Base-by-base conservation (phyloP, 2,329 filamentous ascomycete species). In the Metarhizium brunneum region DNA sequence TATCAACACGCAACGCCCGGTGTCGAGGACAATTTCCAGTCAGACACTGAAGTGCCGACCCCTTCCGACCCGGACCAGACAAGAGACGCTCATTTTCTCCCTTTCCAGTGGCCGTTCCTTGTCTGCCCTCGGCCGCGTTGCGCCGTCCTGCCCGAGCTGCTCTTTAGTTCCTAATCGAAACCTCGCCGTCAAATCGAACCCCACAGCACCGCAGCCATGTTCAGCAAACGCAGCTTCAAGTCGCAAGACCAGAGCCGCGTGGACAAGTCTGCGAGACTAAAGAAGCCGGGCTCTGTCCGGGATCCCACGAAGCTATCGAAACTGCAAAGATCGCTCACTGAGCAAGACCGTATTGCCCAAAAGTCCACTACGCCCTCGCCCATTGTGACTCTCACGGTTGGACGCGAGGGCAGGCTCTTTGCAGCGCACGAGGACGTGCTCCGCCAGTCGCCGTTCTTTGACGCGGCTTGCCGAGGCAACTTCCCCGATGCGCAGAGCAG, bases 381-480 rank as follows among this genome's bases (percentile, higher is more conserved):
- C 67, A 95, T 96, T 73, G 80, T 95, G 73, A 95, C 91, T 58
- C 78, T 96, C 64, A 85, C 88, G 63, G 85, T 96, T 68, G 92
- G 92, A 64, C 77, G 76, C 65, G 91, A 96, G 67, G 87, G 88
- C 70, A 88, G 92, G 66, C 81, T 96, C 71, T 96, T 96, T 79
- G 92, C 92, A 65, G 92, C 91, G 68, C 92, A 96, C 74, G 90
- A 96, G 79, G 89, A 96, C 74, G 86, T 96, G 66, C 84, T 96
- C 62, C 84, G 83, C 68, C 84, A 89, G 73, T 92, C 90, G 69
- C 87, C 90, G 62, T 95, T 88, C 73, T 95, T 96, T 72, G 81
- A 84, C 64, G 79, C 82, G 66, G 81, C 84, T 64, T 82, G 90
- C 67, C 84, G 83, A 66, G 83, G 82, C 68, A 83, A 87, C 70